Evolutionary conservation across 495 filamentous ascomycete genomes (phyloP), one percentile per base, ranked within the genome.

Genomic region (Xylaria palmicola): DNA sequence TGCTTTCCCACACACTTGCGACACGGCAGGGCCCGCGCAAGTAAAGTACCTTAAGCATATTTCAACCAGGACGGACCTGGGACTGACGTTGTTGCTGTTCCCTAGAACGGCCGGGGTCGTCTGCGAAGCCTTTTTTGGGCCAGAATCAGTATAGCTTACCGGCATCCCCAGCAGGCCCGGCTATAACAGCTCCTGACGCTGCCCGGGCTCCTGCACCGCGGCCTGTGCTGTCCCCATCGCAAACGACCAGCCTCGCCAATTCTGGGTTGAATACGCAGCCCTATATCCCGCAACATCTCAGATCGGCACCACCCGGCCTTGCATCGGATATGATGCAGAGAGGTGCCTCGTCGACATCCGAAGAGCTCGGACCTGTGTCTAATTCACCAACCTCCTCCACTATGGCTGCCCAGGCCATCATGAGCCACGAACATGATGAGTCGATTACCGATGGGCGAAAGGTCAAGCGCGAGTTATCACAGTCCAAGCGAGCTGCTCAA

Each of bases 401-500:
- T n/a, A 72, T 72, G 69, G 63, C 67, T 55, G 69, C 67, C 37
- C 69, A 72, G 55, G 64, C 64, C 24, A 62, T 72, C 29, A 57
- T 72, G 56, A 62, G 64, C 19, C 69, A 69, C 26, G 69, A 72
- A 17, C 60, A 59, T 20, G 73, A 76, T 20, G 64, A 69, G 19
- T 54, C 57, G 1, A 61, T 74, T 17, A 56, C 65, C 22, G 79
- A 81, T 51, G 77, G 77, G 22, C 70, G 76, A 50, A 80, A 79
- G 62, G 73, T 74, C 10, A 96, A 97, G 76, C 83, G 94, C 43
- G 94, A 97, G 76, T 77, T 98, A 49, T 96, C 92, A 22, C 92
- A 91, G 13, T 94, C 91, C 44, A 98, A 98, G 77, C 87, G 94
- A 63, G 94, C 94, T 19, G 94, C 95, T 40, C 94, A 98, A 74